Evolutionary conservation across 306 rosid genomes (phyloP).

Genomic region (Alnus glutinosa): DNA sequence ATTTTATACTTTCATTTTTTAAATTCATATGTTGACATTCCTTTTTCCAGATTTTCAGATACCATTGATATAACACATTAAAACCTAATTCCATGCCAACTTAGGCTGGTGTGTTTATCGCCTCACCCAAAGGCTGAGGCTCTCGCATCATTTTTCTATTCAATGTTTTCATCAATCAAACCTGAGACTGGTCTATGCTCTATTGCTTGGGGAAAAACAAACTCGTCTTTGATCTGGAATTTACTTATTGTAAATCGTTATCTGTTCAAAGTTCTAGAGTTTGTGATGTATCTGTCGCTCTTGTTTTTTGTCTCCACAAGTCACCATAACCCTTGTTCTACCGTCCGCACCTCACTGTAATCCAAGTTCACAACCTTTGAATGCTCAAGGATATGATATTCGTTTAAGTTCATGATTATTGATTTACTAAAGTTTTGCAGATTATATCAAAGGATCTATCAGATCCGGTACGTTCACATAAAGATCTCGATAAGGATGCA

Average conservation of each 20-base stretch:
- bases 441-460: slow-evolving; percentile 87
- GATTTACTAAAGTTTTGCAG: slow-evolving; percentile 50
- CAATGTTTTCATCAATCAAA: not conserved
- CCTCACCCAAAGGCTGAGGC: not conserved
- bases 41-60: not conserved
- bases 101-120: not conserved
- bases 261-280: not conserved
- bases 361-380: not conserved
- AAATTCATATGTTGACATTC: not conserved
- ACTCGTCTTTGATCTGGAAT: not conserved
- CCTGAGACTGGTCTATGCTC: not conserved
- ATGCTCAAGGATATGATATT: slow-evolving; percentile 5
- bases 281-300: not conserved
- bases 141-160: not conserved
- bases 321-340: not conserved
- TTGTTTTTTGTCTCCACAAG: not conserved
- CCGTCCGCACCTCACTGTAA: not conserved
- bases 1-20: too few species aligned
- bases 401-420: slow-evolving; percentile 18
- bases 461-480: slow-evolving; percentile 96
- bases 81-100: not conserved
- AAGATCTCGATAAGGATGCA: slow-evolving; percentile 97
- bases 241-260: not conserved
- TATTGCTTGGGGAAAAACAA: not conserved
- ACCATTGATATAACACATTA: not conserved